Percentiles rank a stretch among this genome's conserved stretches.
These are phyloP conservation scores for Kluyveromyces sp. DNA, from an alignment of 1,139 yeast species.

Conservation along the genomic window DNA sequence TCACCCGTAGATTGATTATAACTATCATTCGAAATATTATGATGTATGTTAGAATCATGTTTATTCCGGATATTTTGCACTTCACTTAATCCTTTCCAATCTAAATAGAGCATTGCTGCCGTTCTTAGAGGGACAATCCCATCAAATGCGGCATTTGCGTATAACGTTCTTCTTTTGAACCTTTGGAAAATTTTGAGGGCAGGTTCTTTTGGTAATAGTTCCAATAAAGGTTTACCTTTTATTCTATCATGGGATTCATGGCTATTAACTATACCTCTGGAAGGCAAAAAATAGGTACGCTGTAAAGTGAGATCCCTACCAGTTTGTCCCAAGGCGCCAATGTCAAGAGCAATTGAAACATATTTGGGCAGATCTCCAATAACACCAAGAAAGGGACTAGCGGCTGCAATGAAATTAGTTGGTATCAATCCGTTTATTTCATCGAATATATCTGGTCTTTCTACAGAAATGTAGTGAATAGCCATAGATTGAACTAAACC, in stretches of 20 bases:
- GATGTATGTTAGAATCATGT: conserved; percentile 12
- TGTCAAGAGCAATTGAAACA: conserved; percentile 49
- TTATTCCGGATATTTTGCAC: conserved; percentile 40
- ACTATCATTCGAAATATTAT: conserved; percentile 7
- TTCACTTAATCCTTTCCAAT: conserved; percentile 54
- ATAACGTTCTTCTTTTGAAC: conserved; percentile 45
- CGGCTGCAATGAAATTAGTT: conserved; percentile 48
- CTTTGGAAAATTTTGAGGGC: conserved; percentile 41
- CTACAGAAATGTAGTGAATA: conserved; percentile 42
- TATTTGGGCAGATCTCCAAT: conserved; percentile 53
- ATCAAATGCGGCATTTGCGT: conserved; percentile 52
- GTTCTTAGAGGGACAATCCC: conserved; percentile 58
- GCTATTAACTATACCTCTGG: conserved; percentile 6
- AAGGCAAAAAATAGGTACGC: conserved; percentile 3
- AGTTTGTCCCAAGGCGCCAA: conserved; percentile 56
- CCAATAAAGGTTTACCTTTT: conserved; percentile 40
- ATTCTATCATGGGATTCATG: conserved; percentile 5
- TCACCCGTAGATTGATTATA: conserved; percentile 22
- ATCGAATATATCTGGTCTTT: conserved; percentile 48
- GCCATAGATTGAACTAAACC: conserved; percentile 62
- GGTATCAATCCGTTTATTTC: conserved; percentile 36
- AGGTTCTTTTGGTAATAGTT: conserved; percentile 46
- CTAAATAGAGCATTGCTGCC: conserved; percentile 43
- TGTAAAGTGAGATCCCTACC: conserved; percentile 54
- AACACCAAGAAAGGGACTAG: conserved; percentile 57